Percentiles rank a stretch among this genome's conserved stretches.
Conservation (phyloP, 129 eudicot genomes). For the Kitagawia praeruptora region DNA sequence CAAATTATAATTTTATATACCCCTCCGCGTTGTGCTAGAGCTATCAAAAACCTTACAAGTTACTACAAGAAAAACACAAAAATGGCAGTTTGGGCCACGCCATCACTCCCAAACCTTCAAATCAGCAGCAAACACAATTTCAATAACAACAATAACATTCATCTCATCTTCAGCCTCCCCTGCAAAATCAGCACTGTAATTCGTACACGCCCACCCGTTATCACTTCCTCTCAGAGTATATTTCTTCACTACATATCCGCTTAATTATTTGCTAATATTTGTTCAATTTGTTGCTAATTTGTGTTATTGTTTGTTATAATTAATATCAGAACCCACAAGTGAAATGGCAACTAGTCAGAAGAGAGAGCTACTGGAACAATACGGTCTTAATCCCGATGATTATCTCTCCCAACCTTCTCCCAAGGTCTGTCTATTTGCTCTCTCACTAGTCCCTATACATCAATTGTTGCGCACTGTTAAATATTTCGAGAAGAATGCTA, state of each 20-base stretch:
- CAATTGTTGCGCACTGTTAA: neutral
- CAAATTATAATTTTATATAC: too few species aligned
- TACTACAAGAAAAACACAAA: neutral
- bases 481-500: neutral
- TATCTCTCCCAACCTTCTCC: constrained; percentile 51
- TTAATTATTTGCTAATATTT: too few species aligned
- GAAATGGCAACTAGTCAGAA: constrained; percentile 29
- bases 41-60: too few species aligned
- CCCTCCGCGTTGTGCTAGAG: too few species aligned
- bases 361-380: constrained; percentile 59
- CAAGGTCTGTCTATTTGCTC: constrained; percentile 44
- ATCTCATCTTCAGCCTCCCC: constrained; percentile 19
- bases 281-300: neutral
- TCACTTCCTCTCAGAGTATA: constrained; percentile 51
- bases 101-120: constrained; percentile 8
- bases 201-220: constrained; percentile 25
- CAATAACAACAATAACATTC: neutral
- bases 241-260: neutral
- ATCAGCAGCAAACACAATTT: neutral
- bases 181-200: constrained; percentile 5
- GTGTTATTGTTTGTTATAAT: neutral
- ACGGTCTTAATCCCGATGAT: constrained; percentile 87
- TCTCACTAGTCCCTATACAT: neutral
- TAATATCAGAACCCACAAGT: constrained; percentile 35
- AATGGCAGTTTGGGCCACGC: constrained; percentile 32